Evolutionary conservation across 1,139 yeast species (phyloP), one percentile per base, ranked within the genome.

Genomic region (Nakaseomyces bracarensis): DNA sequence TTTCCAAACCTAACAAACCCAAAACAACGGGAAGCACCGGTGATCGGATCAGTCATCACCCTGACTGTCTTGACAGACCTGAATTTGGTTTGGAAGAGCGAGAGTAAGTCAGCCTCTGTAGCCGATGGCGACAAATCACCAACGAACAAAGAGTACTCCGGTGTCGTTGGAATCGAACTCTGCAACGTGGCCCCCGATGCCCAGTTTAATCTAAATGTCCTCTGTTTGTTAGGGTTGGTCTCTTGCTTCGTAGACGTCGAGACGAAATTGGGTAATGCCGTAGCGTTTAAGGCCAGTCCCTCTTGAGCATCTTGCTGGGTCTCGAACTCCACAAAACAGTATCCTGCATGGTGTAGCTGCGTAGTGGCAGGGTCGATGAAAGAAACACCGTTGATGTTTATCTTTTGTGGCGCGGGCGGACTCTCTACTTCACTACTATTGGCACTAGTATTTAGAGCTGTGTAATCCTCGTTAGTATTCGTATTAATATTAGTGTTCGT

Each of bases 1-100:
- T 75, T 74, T 35, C 74, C 67, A 60, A 89, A 86, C 47, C 95
- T 73, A n/a, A 87, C 91, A 63, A 89, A 87, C 1, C 96, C 97
- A 64, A 84, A 86, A 31, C 96, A 94, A 52, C 91, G 77, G 2
- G 95, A 81, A 18, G 72, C 69, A 14, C 82, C 83, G 2, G 93
- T 77, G 18, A 73, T 69, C 3, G 86, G 80, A 59, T 89, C 96
- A 3, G 79, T 68, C 91, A 87, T 86, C 44, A 89, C 84, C 56
- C 87, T 80, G 19, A 84, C 95, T 38, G 89, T 86, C 52, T 83
- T 79, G 42, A 89, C 80, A 28, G 89, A 79, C 6, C 82, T 77
- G 61, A 75, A 87, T 46, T 76, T 73, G 14, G 76, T 67, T 56
- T 81, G 86, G 64, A 89, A 87, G 36, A 76, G 66, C 35, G 82